Conservation (phyloP, 2,329 filamentous ascomycete species). For the Phaeophleospora eucalypticola region DNA sequence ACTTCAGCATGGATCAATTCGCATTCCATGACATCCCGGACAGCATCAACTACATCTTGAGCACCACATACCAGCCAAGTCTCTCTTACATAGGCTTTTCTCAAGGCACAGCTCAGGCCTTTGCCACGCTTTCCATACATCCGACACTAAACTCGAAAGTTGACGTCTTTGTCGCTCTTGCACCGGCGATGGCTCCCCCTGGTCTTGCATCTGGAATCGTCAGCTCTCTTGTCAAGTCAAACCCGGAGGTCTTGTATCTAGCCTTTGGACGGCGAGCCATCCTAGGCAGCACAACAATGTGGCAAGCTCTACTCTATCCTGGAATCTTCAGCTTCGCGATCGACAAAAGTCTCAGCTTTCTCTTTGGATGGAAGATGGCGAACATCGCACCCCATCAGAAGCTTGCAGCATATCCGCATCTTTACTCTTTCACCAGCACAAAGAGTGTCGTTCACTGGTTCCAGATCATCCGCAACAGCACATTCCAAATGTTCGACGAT, state of each 20-base stretch:
- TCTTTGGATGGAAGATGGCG: slow-evolving; percentile 82
- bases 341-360: slow-evolving; percentile 72
- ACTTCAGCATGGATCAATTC: slow-evolving; percentile 98
- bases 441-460: slow-evolving; percentile 99
- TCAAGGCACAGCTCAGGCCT: slow-evolving; percentile 94
- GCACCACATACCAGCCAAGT: slow-evolving; percentile 74
- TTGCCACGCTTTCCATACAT: slow-evolving; percentile 87
- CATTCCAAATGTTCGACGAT: slow-evolving; percentile 98
- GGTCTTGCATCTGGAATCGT: slow-evolving; percentile 87
- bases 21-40: slow-evolving; percentile 97
- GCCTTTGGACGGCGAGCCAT: slow-evolving; percentile 90
- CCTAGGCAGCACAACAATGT: slow-evolving; percentile 89
- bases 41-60: slow-evolving; percentile 85
- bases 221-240: slow-evolving; percentile 88
- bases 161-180: slow-evolving; percentile 92
- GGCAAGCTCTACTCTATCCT: slow-evolving; percentile 92
- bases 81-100: slow-evolving; percentile 96
- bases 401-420: slow-evolving; percentile 87
- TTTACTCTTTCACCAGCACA: slow-evolving; percentile 94
- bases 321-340: slow-evolving; percentile 87
- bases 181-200: slow-evolving; percentile 92
- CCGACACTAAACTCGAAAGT: slow-evolving; percentile 88
- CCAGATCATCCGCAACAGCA: slow-evolving; percentile 94
- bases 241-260: slow-evolving; percentile 85
- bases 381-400: slow-evolving; percentile 89